phyloP scores from a whole-genome alignment of 2,329 filamentous ascomycete species.

The Phialophora chinensis region DNA sequence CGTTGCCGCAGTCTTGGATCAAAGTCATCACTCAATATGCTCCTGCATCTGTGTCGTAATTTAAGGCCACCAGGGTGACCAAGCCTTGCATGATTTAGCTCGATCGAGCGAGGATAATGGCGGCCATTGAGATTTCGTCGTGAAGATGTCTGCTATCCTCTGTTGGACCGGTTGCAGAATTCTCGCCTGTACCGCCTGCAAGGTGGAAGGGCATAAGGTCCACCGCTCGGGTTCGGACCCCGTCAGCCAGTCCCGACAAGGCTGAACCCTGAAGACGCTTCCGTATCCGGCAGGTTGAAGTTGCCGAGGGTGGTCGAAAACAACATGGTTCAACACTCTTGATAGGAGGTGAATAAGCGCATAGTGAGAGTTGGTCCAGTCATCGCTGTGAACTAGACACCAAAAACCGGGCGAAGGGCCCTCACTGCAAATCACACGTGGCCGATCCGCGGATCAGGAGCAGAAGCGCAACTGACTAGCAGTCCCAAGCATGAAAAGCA shows the following conservation, averaged over 20 bases:
- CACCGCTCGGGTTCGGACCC: constrained; percentile 4
- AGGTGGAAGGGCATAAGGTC: background rate
- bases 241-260: constrained; percentile 3
- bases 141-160: background rate
- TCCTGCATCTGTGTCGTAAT: background rate
- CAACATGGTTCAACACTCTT: background rate
- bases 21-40: background rate
- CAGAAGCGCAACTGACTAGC: background rate
- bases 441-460: background rate
- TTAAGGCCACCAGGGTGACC: background rate
- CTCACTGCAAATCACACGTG: background rate
- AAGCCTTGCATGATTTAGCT: background rate
- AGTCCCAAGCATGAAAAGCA: background rate
- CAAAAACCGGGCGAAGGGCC: background rate
- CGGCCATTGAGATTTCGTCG: background rate
- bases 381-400: background rate
- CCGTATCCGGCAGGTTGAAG: background rate
- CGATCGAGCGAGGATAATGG: background rate
- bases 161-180: background rate
- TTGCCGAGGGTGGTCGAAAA: background rate
- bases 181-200: no score
- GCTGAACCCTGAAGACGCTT: background rate
- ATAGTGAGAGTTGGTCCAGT: background rate
- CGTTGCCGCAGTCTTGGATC: background rate
- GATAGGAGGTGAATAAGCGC: background rate